Percentiles rank a stretch among this genome's conserved stretches.
Conservation (phyloP, 2,329 filamentous ascomycete genomes). For the Dichotomopilus funicola region DNA sequence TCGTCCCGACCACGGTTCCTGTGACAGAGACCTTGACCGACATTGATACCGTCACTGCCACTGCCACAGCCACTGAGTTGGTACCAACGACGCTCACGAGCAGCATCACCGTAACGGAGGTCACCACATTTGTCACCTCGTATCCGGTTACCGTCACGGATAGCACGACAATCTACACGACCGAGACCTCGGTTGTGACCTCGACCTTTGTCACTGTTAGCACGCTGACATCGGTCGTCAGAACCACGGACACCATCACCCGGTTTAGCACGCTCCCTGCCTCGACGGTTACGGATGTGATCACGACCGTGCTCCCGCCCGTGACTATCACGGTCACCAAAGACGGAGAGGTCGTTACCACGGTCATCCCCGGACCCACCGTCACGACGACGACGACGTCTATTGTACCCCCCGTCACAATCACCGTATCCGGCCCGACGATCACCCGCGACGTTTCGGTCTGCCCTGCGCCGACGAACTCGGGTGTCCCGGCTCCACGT, state of each 20-base stretch:
- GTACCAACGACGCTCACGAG: slow-evolving; percentile 16
- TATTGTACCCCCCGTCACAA: slow-evolving; percentile 19
- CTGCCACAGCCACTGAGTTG: slow-evolving; percentile 11
- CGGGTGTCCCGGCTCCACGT: slow-evolving; percentile 16
- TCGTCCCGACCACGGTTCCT: neutral
- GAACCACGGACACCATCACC: slow-evolving; percentile 7
- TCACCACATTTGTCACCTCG: slow-evolving; percentile 17
- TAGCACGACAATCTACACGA: slow-evolving; percentile 23
- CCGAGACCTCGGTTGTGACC: slow-evolving; percentile 17
- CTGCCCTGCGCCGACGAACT: slow-evolving; percentile 41
- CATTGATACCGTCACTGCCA: slow-evolving; percentile 7
- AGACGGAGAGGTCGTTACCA: slow-evolving; percentile 20
- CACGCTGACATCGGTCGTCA: slow-evolving; percentile 13
- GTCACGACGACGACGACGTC: slow-evolving; percentile 19
- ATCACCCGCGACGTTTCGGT: slow-evolving; percentile 30
- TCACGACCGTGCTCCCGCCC: slow-evolving; percentile 21
- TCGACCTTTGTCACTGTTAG: slow-evolving; percentile 11
- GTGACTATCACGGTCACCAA: slow-evolving; percentile 24
- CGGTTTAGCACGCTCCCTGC: slow-evolving; percentile 11
- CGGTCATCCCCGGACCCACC: slow-evolving; percentile 22
- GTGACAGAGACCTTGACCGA: slow-evolving; percentile 12
- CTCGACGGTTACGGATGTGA: slow-evolving; percentile 18
- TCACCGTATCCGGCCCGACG: slow-evolving; percentile 23
- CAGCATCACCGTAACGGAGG: slow-evolving; percentile 11
- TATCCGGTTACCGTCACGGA: slow-evolving; percentile 19